phyloP scores from a whole-genome alignment of 2,329 filamentous ascomycete genomes.

The Cercospora sp. region DNA sequence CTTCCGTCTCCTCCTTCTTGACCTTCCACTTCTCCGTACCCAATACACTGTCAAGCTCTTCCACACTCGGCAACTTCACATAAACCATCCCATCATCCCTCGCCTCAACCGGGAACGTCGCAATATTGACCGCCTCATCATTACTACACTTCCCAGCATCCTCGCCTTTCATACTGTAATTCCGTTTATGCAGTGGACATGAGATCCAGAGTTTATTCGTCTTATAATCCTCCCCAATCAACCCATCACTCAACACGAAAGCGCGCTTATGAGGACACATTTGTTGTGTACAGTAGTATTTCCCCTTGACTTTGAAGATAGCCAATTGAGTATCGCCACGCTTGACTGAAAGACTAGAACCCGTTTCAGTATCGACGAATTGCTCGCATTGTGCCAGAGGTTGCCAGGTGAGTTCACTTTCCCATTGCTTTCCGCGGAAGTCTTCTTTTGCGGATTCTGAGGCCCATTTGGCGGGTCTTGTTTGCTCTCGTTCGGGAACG shows the following conservation, averaged over 20 bases:
- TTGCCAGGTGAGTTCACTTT: constrained; percentile 68
- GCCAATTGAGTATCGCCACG: constrained; percentile 86
- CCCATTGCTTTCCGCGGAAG: constrained; percentile 71
- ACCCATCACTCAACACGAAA: constrained; percentile 82
- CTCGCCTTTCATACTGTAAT: constrained; percentile 71
- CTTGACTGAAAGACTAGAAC: constrained; percentile 75
- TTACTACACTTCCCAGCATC: constrained; percentile 71
- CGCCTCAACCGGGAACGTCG: constrained; percentile 76
- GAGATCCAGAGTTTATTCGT: constrained; percentile 75
- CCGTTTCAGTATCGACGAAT: constrained; percentile 69
- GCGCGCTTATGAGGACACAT: constrained; percentile 94
- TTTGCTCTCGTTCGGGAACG: constrained; percentile 70
- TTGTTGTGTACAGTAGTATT: constrained; percentile 83
- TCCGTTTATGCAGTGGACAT: constrained; percentile 86
- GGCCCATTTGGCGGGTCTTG: constrained; percentile 75
- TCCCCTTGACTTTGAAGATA: constrained; percentile 77
- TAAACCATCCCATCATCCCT: constrained; percentile 76
- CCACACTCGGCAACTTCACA: constrained; percentile 74
- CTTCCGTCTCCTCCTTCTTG: constrained; percentile 63
- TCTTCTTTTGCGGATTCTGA: constrained; percentile 66
- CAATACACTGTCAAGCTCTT: constrained; percentile 75
- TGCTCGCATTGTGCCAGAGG: constrained; percentile 70
- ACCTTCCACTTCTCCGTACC: constrained; percentile 79
- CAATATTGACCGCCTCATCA: constrained; percentile 74
- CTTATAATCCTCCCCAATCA: constrained; percentile 68